Base-by-base conservation (phyloP, 768 basidiomycete species). In the Hygrocybe punicea region DNA sequence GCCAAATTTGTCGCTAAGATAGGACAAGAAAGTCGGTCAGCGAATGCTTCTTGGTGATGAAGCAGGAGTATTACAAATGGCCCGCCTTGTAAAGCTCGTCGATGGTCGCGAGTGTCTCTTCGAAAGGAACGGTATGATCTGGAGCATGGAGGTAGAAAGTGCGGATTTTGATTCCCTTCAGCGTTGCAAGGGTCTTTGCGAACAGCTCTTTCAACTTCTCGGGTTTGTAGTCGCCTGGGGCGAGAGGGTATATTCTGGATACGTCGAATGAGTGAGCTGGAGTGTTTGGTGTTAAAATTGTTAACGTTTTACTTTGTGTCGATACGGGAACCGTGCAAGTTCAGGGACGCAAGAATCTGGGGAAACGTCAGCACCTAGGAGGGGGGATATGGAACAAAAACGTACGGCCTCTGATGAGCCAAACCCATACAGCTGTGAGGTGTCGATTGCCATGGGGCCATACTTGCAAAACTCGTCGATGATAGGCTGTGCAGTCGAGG, bases 91-190 rank as follows among this genome's bases (percentile, higher is more conserved):
- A 71, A 29, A 81, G 62, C 45, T 72, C 69, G 49, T 80, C 68
- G 5, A 78, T 58, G 42, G 73, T 75, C 2, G 68, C 64, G 8
- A 75, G 61, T 0, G 79, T 81, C 17, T 79, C 77, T 60, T 75
- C 76, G 57, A 75, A 79, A 0, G 80, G 76, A 3, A 76, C 73
- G 25, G 70, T 72, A 14, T 77, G 68, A 61, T 81, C 79, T 1
- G 80, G 80, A 6, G 73, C 76, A 39, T 81, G 80, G 25, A 81
- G 62, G 58, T 80, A 81, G 40, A 77, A 64, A 19, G 79, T 77
- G 4, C 78, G 73, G 17, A 76, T 73, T 58, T 76, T 81, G 39
- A 71, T 60, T 4, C 70, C 68, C 23, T 67, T 63, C 11, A 81
- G 72, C n/a, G 50, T 49, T 23, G 67, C 57, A 9, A 80, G 69